These are phyloP conservation scores for Mycosphaerella sp. DNA, from an alignment of 2,329 filamentous ascomycete species.

Conservation along the genomic window DNA sequence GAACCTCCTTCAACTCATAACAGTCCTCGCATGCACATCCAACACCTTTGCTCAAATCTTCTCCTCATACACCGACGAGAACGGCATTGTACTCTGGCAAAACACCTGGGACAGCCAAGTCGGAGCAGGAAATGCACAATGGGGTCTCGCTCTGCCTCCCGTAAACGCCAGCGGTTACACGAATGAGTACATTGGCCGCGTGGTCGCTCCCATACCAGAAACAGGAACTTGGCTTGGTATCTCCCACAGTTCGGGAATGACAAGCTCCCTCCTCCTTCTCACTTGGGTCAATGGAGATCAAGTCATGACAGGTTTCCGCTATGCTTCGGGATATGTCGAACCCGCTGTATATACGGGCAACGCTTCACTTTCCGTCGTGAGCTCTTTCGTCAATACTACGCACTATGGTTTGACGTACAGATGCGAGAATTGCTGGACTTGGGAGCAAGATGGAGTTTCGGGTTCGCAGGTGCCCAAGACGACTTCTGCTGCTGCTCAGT, in stretches of 20 bases:
- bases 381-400: conserved; percentile 51
- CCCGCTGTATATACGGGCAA: conserved; percentile 57
- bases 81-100: conserved; percentile 51
- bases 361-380: conserved; percentile 57
- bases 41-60: conserved; percentile 25
- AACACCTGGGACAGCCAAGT: conserved; percentile 41
- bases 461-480: conserved; percentile 36
- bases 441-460: conserved; percentile 40
- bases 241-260: conserved; percentile 54
- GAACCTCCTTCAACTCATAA: conserved; percentile 21
- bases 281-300: conserved; percentile 51
- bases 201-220: conserved; percentile 42
- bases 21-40: conserved; percentile 20
- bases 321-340: conserved; percentile 53
- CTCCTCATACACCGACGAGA: conserved; percentile 34
- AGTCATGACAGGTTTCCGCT: conserved; percentile 54
- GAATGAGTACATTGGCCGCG: conserved; percentile 55
- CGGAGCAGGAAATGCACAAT: conserved; percentile 45
- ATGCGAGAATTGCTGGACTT: conserved; percentile 48
- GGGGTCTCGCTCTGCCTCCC: conserved; percentile 49
- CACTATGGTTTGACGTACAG: conserved; percentile 60
- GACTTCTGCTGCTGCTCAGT: conserved; percentile 29
- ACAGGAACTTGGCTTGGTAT: conserved; percentile 55
- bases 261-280: conserved; percentile 52
- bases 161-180: conserved; percentile 39